These are phyloP conservation scores for Aquilaria malaccensis DNA, from an alignment of 345 rosid species.

Conservation along the genomic window DNA sequence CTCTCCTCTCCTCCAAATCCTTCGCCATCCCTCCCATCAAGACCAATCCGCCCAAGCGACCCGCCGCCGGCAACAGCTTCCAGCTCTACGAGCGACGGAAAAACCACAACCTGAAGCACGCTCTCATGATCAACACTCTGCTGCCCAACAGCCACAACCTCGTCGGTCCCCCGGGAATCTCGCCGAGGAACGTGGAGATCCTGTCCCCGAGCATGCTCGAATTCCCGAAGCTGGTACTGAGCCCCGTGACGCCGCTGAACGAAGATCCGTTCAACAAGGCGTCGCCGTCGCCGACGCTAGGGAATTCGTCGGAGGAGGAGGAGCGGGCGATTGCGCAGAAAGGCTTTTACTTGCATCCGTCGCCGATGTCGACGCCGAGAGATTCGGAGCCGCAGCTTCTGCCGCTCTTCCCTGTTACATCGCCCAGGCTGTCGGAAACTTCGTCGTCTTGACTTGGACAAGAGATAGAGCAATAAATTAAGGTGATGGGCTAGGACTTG, in stretches of 20 bases:
- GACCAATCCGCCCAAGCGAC: conserved; percentile 44
- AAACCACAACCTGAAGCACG: conserved; percentile 56
- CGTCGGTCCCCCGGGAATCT: conserved; percentile 25
- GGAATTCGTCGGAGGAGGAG: conserved; percentile 60
- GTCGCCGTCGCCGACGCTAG: conserved; percentile 38
- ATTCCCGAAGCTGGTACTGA: conserved; percentile 84
- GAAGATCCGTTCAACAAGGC: conserved; percentile 60
- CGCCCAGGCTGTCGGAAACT: conserved; percentile 62
- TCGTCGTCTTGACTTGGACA: conserved; percentile 20
- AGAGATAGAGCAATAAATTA: not conserved
- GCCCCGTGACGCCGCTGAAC: conserved; percentile 78
- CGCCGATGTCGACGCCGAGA: conserved; percentile 88
- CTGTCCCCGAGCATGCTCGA: conserved; percentile 91
- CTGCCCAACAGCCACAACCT: conserved; percentile 29
- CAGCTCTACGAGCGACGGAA: conserved; percentile 91
- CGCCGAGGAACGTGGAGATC: conserved; percentile 69
- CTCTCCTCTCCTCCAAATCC: conserved; percentile 30
- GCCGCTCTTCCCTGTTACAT: conserved; percentile 81
- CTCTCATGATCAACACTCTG: conserved; percentile 83
- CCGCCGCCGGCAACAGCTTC: conserved; percentile 30
- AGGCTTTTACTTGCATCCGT: conserved; percentile 83
- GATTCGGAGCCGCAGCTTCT: conserved; percentile 89
- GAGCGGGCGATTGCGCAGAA: conserved; percentile 82
- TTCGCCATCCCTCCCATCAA: conserved; percentile 68
- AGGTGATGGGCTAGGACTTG: conserved; percentile 15